phyloP scores from a whole-genome alignment of 768 basidiomycete species.

The Tulasnella sp. region DNA sequence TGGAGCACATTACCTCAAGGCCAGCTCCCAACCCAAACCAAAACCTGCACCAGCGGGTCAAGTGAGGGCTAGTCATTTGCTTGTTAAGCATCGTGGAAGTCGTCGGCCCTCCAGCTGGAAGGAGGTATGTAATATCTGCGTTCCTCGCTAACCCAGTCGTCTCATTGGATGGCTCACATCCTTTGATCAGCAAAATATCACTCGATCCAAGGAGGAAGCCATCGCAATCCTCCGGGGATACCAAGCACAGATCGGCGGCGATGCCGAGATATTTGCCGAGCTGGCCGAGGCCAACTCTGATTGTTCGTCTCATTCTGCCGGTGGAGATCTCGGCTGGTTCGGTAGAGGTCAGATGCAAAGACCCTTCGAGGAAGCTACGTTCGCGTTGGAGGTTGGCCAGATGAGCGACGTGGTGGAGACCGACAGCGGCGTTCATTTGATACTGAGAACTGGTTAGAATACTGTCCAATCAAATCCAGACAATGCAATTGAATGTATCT shows the following conservation, averaged over 20 bases:
- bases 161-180: conserved; percentile 10
- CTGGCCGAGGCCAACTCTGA: conserved; percentile 79
- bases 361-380: conserved; percentile 90
- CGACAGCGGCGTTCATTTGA: conserved; percentile 92
- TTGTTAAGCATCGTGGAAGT: conserved; percentile 73
- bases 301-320: conserved; percentile 77
- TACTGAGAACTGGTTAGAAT: conserved; percentile 68
- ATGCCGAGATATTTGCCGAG: conserved; percentile 62
- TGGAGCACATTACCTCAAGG: conserved; percentile 56
- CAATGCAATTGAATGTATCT: not conserved
- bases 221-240: conserved; percentile 67
- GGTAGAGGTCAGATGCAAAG: conserved; percentile 90
- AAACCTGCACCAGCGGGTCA: conserved; percentile 41
- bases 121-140: conserved; percentile 38
- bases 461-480: not conserved
- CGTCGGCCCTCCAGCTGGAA: conserved; percentile 47
- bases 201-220: conserved; percentile 85
- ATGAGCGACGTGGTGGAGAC: conserved; percentile 81
- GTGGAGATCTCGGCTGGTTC: conserved; percentile 88
- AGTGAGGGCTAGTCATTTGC: conserved; percentile 90
- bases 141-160: not conserved
- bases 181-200: conserved; percentile 61
- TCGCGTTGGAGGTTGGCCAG: conserved; percentile 62
- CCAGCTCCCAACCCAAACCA: conserved; percentile 30
- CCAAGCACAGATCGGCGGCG: conserved; percentile 57